phyloP scores from a whole-genome alignment of 305 asterid genomes.

The Ajuga reptans region DNA sequence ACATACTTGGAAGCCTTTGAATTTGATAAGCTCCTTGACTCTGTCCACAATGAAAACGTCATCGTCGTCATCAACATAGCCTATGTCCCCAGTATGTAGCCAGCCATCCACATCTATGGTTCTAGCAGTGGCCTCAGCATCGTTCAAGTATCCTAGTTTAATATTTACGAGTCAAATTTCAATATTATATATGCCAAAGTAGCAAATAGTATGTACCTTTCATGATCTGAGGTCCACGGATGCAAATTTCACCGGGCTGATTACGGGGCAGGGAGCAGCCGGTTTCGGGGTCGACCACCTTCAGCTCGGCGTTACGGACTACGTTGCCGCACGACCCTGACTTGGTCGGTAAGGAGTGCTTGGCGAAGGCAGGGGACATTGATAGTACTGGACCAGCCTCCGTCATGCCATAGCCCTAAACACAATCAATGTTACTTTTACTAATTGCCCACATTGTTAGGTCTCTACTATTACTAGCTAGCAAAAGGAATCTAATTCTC shows the following conservation, averaged over 20 bases:
- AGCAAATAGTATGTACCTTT: constrained; percentile 34
- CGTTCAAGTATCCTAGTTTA: constrained; percentile 39
- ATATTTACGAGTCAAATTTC: background rate
- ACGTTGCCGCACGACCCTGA: constrained; percentile 80
- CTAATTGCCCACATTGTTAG: background rate
- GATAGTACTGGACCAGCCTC: constrained; percentile 81
- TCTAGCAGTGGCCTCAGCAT: constrained; percentile 54
- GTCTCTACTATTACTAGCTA: no score
- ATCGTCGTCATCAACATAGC: constrained; percentile 56
- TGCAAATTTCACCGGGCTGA: constrained; percentile 70
- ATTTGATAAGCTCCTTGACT: constrained; percentile 61
- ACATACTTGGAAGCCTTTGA: constrained; percentile 56
- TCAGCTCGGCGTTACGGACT: constrained; percentile 72
- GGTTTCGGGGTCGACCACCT: constrained; percentile 60
- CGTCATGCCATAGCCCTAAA: constrained; percentile 81
- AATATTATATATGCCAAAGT: background rate
- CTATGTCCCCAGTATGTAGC: constrained; percentile 70
- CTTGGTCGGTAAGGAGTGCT: constrained; percentile 50
- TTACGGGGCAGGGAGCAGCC: constrained; percentile 58
- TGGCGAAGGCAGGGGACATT: constrained; percentile 61
- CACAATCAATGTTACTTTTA: no score
- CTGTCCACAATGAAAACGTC: constrained; percentile 61
- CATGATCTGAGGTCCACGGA: constrained; percentile 77
- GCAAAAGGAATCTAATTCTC: no score
- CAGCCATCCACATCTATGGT: constrained; percentile 62